Base-by-base conservation (phyloP, 106 monocot species). In the Platanthera guangdongensis region DNA sequence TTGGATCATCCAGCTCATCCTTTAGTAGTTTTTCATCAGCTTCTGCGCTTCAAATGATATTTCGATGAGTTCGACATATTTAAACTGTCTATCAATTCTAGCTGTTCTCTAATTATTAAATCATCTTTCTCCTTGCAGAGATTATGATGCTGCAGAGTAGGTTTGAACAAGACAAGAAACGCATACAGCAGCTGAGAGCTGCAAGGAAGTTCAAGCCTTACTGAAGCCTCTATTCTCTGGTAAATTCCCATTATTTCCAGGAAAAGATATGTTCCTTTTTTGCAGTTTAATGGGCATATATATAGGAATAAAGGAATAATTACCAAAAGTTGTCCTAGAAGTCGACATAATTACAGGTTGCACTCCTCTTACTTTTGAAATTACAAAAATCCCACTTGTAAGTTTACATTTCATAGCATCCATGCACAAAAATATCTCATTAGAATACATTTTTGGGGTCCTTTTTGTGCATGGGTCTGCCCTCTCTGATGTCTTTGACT, bases 201-300 rank as follows among this genome's bases (percentile, higher is more conserved):
- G 88, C 88, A 47, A 84, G 94, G 83, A 94, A 90, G 78, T 94
- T 94, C 69, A 82, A 85, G n/a, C 94, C 94, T n/a, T 90, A 85
- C 57, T 88, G 79, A 75, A 72, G 32, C 0, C 39, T 39, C 1
- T 60, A 3, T 60, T 9, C 59, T 57, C 57, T 18, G 11, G 57
- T 16, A 18, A 7, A 57, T 57, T 57, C 18, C 57, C 6, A 18
- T 57, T 57, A 4, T 14, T 57, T 5, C 18, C 57, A 12, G 2
- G 5, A 14, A 3, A 57, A 14, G 57, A 14, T 16, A 57, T 57
- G 57, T 16, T 16, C 57, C 15, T 57, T 4, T 13, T 5, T n/a
- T 6, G 0, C 1, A 57, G n/a, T 57, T 14, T 39, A 0, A 39
- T 39, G 2, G 0, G 3, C 3, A 39, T 39, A 39, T 39, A 39